Percentiles rank a stretch among this genome's conserved stretches.
These are phyloP conservation scores for Rhynchospora tenuis DNA, from an alignment of 176 grass and related monocot species.

Conservation along the genomic window DNA sequence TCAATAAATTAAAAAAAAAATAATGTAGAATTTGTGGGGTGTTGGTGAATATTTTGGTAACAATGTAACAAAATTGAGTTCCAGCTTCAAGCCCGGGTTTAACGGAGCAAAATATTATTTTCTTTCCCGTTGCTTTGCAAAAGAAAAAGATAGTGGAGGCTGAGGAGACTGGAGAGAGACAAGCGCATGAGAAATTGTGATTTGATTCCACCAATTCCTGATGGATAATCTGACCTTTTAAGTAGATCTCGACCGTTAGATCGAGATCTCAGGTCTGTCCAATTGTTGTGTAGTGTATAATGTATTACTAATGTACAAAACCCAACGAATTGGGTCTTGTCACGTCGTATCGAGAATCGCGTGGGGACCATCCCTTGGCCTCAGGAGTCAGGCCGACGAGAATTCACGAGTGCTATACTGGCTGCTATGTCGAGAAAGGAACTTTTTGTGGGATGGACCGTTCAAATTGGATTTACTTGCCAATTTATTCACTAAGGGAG, in stretches of 20 bases:
- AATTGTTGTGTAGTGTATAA: too few relatives aligned
- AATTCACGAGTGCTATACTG: too few relatives aligned
- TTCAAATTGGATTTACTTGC: too few relatives aligned
- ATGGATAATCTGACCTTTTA: background rate
- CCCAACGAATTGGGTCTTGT: background rate
- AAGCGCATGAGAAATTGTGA: background rate
- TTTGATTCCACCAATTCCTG: background rate
- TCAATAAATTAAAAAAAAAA: background rate
- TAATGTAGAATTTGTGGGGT: background rate
- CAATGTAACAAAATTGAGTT: constrained; percentile 4
- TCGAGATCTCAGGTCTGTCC: background rate
- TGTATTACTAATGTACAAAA: too few relatives aligned
- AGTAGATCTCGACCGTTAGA: background rate
- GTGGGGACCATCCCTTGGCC: background rate
- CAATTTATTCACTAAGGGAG: too few relatives aligned
- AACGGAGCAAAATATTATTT: background rate
- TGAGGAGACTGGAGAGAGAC: background rate
- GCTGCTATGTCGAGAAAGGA: too few relatives aligned
- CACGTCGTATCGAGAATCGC: background rate
- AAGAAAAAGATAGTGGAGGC: background rate
- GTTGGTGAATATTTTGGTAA: background rate
- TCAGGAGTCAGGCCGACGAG: background rate
- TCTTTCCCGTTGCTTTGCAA: background rate
- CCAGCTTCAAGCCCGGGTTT: background rate
- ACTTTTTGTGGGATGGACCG: too few relatives aligned